Evolutionary conservation across 805 yeast species (phyloP).

Genomic region (Saccharomycopsis javanensis): DNA sequence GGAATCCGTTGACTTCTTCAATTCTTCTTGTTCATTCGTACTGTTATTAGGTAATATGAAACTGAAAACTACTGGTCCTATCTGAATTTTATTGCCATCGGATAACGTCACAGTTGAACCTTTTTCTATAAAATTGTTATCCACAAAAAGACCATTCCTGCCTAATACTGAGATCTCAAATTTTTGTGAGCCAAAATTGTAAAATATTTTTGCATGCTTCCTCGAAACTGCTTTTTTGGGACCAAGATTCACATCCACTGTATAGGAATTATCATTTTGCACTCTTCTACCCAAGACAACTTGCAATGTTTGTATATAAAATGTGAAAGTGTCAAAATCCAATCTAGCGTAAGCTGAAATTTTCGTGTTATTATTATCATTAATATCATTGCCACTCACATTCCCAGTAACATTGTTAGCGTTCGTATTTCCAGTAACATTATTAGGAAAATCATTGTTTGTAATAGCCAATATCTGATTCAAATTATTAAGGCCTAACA

Average conservation of each 20-base stretch:
- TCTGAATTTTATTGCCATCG: constrained; percentile 79
- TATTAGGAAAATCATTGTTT: background rate
- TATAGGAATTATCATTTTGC: constrained; percentile 55
- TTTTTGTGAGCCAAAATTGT: constrained; percentile 91
- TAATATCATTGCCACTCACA: background rate
- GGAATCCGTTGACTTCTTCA: background rate
- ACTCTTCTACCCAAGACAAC: constrained; percentile 87
- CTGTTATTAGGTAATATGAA: constrained; percentile 73
- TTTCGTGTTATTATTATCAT: constrained; percentile 23
- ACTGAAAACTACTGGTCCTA: constrained; percentile 83
- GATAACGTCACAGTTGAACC: constrained; percentile 84
- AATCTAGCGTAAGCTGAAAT: constrained; percentile 54
- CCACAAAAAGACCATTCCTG: constrained; percentile 94
- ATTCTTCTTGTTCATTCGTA: background rate
- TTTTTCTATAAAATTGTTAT: constrained; percentile 78
- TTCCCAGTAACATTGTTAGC: background rate
- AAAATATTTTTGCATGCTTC: constrained; percentile 90
- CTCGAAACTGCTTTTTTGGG: constrained; percentile 88
- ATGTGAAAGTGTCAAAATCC: constrained; percentile 87
- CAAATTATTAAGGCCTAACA: background rate
- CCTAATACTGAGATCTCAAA: constrained; percentile 90
- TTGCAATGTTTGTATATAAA: constrained; percentile 93
- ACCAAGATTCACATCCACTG: constrained; percentile 89
- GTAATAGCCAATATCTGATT: background rate
- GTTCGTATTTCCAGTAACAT: background rate